Conservation (phyloP, 2,329 filamentous ascomycete genomes). For the Colletotrichum chlorophyti region DNA sequence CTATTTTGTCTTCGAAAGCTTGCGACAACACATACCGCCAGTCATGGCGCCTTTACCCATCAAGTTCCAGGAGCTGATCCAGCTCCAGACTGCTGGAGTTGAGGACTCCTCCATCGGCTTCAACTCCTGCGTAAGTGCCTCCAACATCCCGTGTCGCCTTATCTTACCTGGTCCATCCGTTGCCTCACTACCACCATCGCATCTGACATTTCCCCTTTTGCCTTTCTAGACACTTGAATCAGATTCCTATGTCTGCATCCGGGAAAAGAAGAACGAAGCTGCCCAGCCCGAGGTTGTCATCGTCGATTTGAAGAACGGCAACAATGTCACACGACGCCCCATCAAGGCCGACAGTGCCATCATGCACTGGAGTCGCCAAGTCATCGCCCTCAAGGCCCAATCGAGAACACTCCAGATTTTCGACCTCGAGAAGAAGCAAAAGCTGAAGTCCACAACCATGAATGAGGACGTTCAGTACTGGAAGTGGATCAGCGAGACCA, state of each 20-base stretch:
- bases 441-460: slow-evolving; percentile 96
- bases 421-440: slow-evolving; percentile 89
- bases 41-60: slow-evolving; percentile 79
- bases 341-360: slow-evolving; percentile 99
- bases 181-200: slow-evolving; percentile 73
- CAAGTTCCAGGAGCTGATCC: slow-evolving; percentile 90
- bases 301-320: slow-evolving; percentile 95
- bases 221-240: slow-evolving; percentile 90
- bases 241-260: slow-evolving; percentile 93
- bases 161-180: slow-evolving; percentile 45
- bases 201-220: slow-evolving; percentile 76
- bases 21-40: slow-evolving; percentile 29
- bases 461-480: slow-evolving; percentile 98
- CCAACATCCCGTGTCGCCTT: neutral
- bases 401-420: slow-evolving; percentile 97
- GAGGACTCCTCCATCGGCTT: slow-evolving; percentile 70
- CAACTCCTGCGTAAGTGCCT: slow-evolving; percentile 80
- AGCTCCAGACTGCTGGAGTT: slow-evolving; percentile 60
- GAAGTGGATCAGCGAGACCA: slow-evolving; percentile 96
- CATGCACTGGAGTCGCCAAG: slow-evolving; percentile 97
- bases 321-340: slow-evolving; percentile 90
- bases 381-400: slow-evolving; percentile 96
- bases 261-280: slow-evolving; percentile 87
- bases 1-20: slow-evolving; percentile 18
- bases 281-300: slow-evolving; percentile 95